phyloP scores from a whole-genome alignment of 23 red algal genomes.

The Cyanidiococcus yangmingshanensis region DNA sequence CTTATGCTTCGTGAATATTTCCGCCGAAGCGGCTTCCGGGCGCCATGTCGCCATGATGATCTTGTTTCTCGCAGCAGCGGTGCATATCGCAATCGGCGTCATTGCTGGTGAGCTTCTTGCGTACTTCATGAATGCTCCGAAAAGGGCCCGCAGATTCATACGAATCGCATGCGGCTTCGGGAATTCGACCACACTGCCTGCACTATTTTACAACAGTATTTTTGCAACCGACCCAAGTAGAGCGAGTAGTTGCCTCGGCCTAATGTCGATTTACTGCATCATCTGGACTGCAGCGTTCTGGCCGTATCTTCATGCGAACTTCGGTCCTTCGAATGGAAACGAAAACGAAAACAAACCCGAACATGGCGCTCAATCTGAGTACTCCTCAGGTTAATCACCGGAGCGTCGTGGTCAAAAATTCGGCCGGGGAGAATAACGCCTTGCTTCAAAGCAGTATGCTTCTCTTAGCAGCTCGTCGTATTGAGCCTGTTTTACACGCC shows the following conservation, averaged over 20 bases:
- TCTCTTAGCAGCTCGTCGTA: background rate
- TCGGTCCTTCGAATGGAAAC: background rate
- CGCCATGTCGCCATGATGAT: background rate
- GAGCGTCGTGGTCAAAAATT: too few species aligned
- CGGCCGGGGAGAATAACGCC: too few species aligned
- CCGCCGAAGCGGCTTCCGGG: background rate
- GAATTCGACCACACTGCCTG: background rate
- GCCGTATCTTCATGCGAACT: background rate
- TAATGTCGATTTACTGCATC: conserved; percentile 1
- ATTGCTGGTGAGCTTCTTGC: background rate
- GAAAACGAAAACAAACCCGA: too few species aligned
- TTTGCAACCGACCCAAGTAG: background rate
- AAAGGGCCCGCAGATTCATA: background rate
- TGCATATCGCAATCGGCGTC: background rate
- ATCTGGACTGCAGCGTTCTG: background rate
- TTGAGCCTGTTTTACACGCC: background rate
- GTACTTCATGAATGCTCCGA: background rate
- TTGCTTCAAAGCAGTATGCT: background rate
- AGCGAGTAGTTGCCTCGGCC: background rate
- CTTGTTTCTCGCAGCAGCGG: background rate
- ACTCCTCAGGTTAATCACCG: too few species aligned
- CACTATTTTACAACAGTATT: background rate
- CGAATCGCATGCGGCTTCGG: conserved; percentile 9
- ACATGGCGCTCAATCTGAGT: too few species aligned
- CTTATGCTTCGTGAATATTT: background rate